A percentile compares a stretch with the other conserved stretches of the same genome.
These are phyloP conservation scores for Iris pallida DNA, from an alignment of 116 monocot genomes.

Conservation along the genomic window DNA sequence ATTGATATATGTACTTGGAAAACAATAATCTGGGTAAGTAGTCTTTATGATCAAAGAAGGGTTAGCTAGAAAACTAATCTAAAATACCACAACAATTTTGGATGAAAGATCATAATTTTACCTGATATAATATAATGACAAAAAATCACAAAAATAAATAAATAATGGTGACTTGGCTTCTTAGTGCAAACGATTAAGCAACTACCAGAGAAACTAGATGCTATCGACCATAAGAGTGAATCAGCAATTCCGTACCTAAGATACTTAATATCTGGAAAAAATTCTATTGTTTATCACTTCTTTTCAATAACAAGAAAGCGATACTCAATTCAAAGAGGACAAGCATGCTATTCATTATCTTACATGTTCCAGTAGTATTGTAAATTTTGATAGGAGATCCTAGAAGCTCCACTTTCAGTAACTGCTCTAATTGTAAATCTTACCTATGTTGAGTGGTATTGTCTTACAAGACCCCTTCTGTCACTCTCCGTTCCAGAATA, in stretches of 20 bases:
- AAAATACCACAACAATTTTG: too few species aligned
- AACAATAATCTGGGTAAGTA: too few species aligned
- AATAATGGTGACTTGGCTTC: neutral
- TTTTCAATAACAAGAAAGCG: neutral
- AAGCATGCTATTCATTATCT: conserved; percentile 7
- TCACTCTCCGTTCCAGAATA: too few species aligned
- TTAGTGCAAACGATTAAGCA: neutral
- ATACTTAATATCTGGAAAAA: neutral
- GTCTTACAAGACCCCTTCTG: too few species aligned
- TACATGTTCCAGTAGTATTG: conserved; percentile 62
- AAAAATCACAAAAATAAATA: too few species aligned
- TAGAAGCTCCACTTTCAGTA: conserved; percentile 45
- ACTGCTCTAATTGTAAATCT: neutral
- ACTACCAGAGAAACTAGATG: neutral
- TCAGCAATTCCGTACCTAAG: neutral
- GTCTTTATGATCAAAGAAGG: too few species aligned
- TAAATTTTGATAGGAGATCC: conserved; percentile 47
- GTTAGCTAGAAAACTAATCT: too few species aligned
- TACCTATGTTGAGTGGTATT: too few species aligned
- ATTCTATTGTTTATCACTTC: neutral
- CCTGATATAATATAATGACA: too few species aligned
- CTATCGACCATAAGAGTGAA: neutral
- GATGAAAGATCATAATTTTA: too few species aligned
- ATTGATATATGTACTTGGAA: too few species aligned
- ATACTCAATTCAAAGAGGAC: neutral